Conservation (phyloP, 2,329 filamentous ascomycete genomes). For the Epichloe typhina region DNA sequence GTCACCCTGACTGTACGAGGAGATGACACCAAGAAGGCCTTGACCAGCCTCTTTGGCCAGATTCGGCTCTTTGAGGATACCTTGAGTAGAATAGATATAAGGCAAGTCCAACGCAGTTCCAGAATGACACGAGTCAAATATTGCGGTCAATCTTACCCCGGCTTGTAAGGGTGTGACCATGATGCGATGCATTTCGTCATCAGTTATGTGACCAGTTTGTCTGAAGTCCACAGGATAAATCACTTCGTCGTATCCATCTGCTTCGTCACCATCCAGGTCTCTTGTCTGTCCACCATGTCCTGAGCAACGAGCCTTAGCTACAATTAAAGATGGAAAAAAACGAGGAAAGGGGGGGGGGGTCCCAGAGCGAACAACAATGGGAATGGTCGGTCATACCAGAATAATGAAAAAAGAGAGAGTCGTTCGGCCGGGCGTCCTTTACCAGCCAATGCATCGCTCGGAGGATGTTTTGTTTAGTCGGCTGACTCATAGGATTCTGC, state of each 20-base stretch:
- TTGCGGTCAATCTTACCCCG: constrained; percentile 47
- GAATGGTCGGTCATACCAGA: constrained; percentile 43
- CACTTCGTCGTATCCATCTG: constrained; percentile 71
- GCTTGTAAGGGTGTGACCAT: constrained; percentile 46
- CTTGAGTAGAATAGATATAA: constrained; percentile 57
- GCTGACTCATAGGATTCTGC: constrained; percentile 93
- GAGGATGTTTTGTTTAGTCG: constrained; percentile 88
- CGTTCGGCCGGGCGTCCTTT: constrained; percentile 82
- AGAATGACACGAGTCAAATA: constrained; percentile 55
- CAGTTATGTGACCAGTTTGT: constrained; percentile 66
- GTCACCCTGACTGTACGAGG: constrained; percentile 55
- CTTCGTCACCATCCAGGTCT: constrained; percentile 67
- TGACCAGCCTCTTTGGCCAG: constrained; percentile 55
- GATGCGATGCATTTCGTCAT: constrained; percentile 70
- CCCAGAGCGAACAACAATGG: too few relatives aligned
- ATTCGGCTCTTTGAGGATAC: constrained; percentile 55
- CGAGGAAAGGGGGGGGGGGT: background rate
- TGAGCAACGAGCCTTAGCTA: constrained; percentile 14
- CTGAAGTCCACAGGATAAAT: constrained; percentile 76
- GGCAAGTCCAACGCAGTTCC: constrained; percentile 53
- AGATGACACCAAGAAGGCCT: constrained; percentile 46
- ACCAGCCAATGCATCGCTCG: constrained; percentile 97
- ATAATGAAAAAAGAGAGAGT: constrained; percentile 96
- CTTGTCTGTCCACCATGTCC: constrained; percentile 72
- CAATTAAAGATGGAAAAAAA: too few relatives aligned